phyloP scores from a whole-genome alignment of 805 yeast species.

The Metschnikowia colocasiae region DNA sequence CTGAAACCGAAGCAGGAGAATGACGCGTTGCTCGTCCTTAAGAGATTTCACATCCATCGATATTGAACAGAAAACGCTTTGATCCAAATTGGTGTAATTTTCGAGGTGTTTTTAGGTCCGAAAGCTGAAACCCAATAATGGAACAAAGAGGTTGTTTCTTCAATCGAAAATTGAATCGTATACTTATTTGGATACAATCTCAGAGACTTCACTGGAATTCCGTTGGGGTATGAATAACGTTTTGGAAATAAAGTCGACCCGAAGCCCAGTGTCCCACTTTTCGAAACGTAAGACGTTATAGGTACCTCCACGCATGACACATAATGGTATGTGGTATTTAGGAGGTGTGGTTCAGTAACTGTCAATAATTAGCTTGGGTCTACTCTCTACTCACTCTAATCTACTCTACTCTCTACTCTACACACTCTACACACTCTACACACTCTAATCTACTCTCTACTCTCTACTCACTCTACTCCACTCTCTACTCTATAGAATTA shows the following conservation, averaged over 20 bases:
- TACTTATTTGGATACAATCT: conserved; percentile 31
- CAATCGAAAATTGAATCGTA: conserved; percentile 30
- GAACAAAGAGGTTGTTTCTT: conserved; percentile 11
- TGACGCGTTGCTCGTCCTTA: conserved; percentile 26
- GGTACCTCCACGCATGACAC: too few relatives aligned
- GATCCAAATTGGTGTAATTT: conserved; percentile 55
- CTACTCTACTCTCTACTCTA: too few relatives aligned
- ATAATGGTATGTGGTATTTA: too few relatives aligned
- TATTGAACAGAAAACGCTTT: conserved; percentile 58
- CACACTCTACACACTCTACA: too few relatives aligned
- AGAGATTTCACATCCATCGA: conserved; percentile 47
- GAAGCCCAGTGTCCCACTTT: too few relatives aligned
- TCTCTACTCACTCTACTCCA: too few relatives aligned
- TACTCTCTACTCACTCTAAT: too few relatives aligned
- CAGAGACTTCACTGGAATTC: conserved; percentile 38
- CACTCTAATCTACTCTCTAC: too few relatives aligned
- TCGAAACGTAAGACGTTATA: too few relatives aligned
- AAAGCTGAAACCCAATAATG: conserved; percentile 19
- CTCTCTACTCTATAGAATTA: too few relatives aligned
- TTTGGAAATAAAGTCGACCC: conserved; percentile 70
- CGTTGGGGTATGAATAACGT: conserved; percentile 73
- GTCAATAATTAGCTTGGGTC: too few relatives aligned
- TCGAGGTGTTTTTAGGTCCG: conserved; percentile 9
- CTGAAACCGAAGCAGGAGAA: conserved; percentile 7
- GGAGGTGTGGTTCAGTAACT: too few relatives aligned